Evolutionary conservation across 2,329 filamentous ascomycete genomes (phyloP), one percentile per base, ranked within the genome.

Genomic region (Ophiostoma fasciatum): DNA sequence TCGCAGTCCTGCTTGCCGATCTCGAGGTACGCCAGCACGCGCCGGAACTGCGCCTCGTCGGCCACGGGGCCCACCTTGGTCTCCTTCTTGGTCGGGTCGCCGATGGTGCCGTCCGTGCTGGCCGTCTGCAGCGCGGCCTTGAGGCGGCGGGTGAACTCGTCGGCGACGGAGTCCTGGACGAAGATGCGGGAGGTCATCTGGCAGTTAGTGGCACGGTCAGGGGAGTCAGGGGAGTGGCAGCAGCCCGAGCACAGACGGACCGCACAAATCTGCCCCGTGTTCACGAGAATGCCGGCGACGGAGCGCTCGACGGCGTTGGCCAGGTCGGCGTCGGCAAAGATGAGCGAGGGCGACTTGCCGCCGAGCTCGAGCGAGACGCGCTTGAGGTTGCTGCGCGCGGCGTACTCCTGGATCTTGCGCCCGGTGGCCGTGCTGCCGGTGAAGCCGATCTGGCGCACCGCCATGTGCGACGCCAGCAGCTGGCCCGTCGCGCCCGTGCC

Each of bases 111-210:
- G 0, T 73, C 52, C 9, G 69, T 65, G 35, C 76, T 49, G 12
- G 30, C 35, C 25, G 21, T 31, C 5, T 33, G 19, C 22, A 31
- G 14, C 12, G 15, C 6, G 31, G 62, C 50, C 55, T 60, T 63
- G 17, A 81, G 61, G 0, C 57, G 54, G 40, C 61, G 58, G 39
- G 79, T 68, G 46, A 83, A 83, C 7, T 58, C 60, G 15, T 60
- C 45, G 44, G 78, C 73, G 52, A 78, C 66, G 29, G 55, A 50
- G 29, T 62, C 56, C 2, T 77, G 76, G 3, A 83, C 68, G 52
- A 81, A 81, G 9, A 83, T 74, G 3, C 78, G 61, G 0, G 75
- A 79, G 5, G 76, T 75, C n/a, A n/a, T n/a, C n/a, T n/a, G n/a
- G n/a, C n/a, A n/a, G n/a, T n/a, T n/a, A n/a, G n/a, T n/a, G n/a